Base-by-base conservation (phyloP, 345 rosid genomes). In the Stellera chamaejasme region DNA sequence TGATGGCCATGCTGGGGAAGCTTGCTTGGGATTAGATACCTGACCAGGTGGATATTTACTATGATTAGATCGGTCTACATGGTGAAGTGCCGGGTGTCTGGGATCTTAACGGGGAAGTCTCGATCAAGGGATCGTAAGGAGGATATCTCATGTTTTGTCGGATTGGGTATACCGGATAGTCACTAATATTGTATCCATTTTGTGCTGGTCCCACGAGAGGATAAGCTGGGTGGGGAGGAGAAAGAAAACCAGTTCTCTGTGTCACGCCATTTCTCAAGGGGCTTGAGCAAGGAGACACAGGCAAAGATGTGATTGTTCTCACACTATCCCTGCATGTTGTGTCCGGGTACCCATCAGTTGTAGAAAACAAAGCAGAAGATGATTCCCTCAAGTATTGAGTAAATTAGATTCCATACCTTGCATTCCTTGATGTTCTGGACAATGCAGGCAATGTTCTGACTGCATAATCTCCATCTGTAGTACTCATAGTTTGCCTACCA, bases 271-370 rank as follows among this genome's bases (percentile, higher is more conserved):
- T 50, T 36, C 99, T 73, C 62, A 88, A 67, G 0, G 99, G 99
- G 66, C 99, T 93, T 58, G 99, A 79, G 72, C 78, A 77, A 28
- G 96, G 99, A 58, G 99, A 93, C 32, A 82, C 97, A 0, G 97
- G 99, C 67, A 84, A 71, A 2, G 99, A 93, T 0, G 91, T 71
- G 42, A 84, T 89, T 62, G 66, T 74, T 73, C 91, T 82, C 47
- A 58, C 72, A 54, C 77, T 83, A 61, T 84, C 95, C 73, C 99
- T 93, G 74, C 69, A 61, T 41, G 50, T 28, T 50, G 54, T 23
- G 39, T 32, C 5, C 7, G 39, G 39, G 39, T 5, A 32, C 39
- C 5, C 39, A 32, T 32, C 39, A 32, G 39, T 2, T 3, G 5
- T 32, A 32, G 3, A 27, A 56, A 13, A 47, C 1, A 26, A 54